A percentile compares a stretch with the other conserved stretches of the same genome.
Conservation (phyloP, 805 yeast genomes). For the Alloascoidea hylecoeti region DNA sequence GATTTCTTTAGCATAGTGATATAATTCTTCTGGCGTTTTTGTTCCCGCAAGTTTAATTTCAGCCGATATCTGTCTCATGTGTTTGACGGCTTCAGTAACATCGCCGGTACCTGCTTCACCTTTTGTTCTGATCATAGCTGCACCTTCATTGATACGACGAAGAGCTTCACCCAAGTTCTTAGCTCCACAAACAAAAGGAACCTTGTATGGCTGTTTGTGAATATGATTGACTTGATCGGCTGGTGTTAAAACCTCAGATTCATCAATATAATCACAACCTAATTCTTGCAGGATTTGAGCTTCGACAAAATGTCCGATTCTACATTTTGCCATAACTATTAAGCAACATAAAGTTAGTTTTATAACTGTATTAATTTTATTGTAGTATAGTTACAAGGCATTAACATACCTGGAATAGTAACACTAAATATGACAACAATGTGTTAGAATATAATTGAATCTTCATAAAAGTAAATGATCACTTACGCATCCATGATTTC, state of each 20-base stretch:
- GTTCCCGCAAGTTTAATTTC: slow-evolving; percentile 35
- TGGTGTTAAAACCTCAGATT: slow-evolving; percentile 73
- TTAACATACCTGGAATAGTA: slow-evolving; percentile 17
- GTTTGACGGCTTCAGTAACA: slow-evolving; percentile 69
- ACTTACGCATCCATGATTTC: slow-evolving; percentile 46
- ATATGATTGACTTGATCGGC: slow-evolving; percentile 63
- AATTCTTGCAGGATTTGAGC: slow-evolving; percentile 64
- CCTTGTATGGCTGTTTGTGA: slow-evolving; percentile 39
- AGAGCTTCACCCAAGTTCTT: slow-evolving; percentile 72
- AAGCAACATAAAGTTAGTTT: not conserved
- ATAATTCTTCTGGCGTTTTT: slow-evolving; percentile 30
- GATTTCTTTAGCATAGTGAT: slow-evolving; percentile 34
- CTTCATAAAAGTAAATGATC: too few relatives aligned
- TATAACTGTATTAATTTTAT: not conserved
- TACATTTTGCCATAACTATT: slow-evolving; percentile 68
- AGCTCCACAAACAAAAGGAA: slow-evolving; percentile 80
- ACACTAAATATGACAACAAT: slow-evolving; percentile 11
- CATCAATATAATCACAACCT: slow-evolving; percentile 70
- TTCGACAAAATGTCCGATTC: slow-evolving; percentile 76
- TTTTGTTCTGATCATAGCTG: slow-evolving; percentile 77
- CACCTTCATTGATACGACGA: slow-evolving; percentile 69
- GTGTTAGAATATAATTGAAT: slow-evolving; percentile 1
- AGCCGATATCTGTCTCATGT: slow-evolving; percentile 43
- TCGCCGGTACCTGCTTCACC: slow-evolving; percentile 91
- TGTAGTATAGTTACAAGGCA: not conserved